Conservation (phyloP, 192 early-diverging fungal genomes). For the Backusella parvicylindrica region DNA sequence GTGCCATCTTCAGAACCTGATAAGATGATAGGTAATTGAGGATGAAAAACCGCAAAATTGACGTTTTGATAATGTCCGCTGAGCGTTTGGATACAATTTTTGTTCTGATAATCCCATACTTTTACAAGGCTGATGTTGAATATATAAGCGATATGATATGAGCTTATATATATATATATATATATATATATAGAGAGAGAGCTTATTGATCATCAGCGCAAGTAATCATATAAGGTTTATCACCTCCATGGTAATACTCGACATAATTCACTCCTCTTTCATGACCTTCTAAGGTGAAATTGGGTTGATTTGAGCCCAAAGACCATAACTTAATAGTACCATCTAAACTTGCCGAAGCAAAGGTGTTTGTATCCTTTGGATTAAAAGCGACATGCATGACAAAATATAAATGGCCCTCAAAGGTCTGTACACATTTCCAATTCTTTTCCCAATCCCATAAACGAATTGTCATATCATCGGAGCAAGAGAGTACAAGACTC, state of each 20-base stretch:
- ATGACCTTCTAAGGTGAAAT: constrained; percentile 97
- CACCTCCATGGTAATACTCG: constrained; percentile 98
- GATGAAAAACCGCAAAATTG: constrained; percentile 87
- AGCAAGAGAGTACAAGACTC: constrained; percentile 86
- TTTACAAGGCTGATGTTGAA: constrained; percentile 53
- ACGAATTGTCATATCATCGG: constrained; percentile 96
- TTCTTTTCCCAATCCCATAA: constrained; percentile 99
- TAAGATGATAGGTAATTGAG: constrained; percentile 92
- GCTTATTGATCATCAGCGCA: constrained; percentile 86
- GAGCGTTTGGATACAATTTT: constrained; percentile 98
- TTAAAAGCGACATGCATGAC: constrained; percentile 97
- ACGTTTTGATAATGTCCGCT: constrained; percentile 97
- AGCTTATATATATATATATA: not conserved
- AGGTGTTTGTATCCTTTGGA: constrained; percentile 98
- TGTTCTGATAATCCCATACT: constrained; percentile 99
- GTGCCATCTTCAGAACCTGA: constrained; percentile 94
- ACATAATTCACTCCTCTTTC: constrained; percentile 97
- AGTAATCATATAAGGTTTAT: constrained; percentile 95
- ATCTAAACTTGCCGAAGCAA: constrained; percentile 96
- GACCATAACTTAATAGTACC: constrained; percentile 97
- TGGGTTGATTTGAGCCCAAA: constrained; percentile 85
- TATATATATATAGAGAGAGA: not conserved
- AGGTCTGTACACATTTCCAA: constrained; percentile 93
- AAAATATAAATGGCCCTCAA: constrained; percentile 96
- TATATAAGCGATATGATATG: not conserved